A percentile compares a stretch with the other conserved stretches of the same genome.
Evolutionary conservation across 1,284 basidiomycete species (phyloP).

Genomic region (Neonothopanus nambi): DNA sequence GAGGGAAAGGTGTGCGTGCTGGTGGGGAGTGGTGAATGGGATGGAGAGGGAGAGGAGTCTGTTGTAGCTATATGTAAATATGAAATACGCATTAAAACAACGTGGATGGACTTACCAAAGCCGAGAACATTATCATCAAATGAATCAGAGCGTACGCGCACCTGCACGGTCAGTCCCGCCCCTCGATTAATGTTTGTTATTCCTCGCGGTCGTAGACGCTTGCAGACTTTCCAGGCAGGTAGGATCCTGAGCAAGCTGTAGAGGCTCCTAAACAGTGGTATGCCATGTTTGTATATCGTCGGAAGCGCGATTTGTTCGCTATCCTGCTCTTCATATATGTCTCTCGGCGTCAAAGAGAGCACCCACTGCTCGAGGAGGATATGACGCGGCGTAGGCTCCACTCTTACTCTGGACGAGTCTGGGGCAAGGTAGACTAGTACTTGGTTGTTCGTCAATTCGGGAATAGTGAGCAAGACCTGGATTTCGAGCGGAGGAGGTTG

Average conservation of each 20-base stretch:
- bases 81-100: conserved; percentile 7
- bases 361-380: conserved; percentile 77
- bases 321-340: conserved; percentile 31
- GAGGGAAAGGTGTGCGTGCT: conserved; percentile 58
- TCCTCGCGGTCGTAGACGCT: conserved; percentile 53
- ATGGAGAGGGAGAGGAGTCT: conserved; percentile 43
- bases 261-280: conserved; percentile 74
- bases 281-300: conserved; percentile 80
- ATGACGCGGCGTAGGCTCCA: conserved; percentile 64
- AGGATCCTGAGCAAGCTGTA: conserved; percentile 70
- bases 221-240: conserved; percentile 71
- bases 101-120: not conserved
- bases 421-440: conserved; percentile 66
- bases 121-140: conserved; percentile 3
- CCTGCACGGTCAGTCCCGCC: conserved; percentile 51
- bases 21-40: conserved; percentile 42
- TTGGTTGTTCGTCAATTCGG: conserved; percentile 66
- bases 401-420: conserved; percentile 56
- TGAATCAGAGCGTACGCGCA: conserved; percentile 38
- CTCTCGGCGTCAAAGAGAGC: conserved; percentile 48
- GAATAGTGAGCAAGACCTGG: conserved; percentile 68
- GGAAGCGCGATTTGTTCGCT: conserved; percentile 48
- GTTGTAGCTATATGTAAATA: conserved; percentile 17
- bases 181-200: conserved; percentile 32
- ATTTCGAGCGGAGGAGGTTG: conserved; percentile 62